Evolutionary conservation across 2,329 filamentous ascomycete species (phyloP).

Genomic region (Mollisia scopiformis): DNA sequence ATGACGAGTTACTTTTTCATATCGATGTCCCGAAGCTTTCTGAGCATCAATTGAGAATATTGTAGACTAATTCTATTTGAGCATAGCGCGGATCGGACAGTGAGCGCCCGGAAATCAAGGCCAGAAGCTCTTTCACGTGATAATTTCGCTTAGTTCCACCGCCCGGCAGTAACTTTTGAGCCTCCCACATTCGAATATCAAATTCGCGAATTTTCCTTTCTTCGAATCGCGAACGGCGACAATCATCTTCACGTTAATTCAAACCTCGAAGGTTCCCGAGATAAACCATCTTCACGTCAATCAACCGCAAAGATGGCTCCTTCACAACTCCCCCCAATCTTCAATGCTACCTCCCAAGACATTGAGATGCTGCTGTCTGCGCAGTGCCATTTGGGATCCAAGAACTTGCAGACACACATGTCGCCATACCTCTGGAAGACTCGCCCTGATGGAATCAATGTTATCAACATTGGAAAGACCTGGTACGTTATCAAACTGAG

Average conservation of each 20-base stretch:
- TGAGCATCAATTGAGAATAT: neutral
- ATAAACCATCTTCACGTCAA: conserved; percentile 2
- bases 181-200: neutral
- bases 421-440: conserved; percentile 99
- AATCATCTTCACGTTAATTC: conserved; percentile 30
- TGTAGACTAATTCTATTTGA: neutral
- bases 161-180: neutral
- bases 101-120: conserved; percentile 15
- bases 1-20: conserved; percentile 43
- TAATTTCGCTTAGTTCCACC: too few species aligned
- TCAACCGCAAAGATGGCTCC: conserved; percentile 82
- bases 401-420: conserved; percentile 86
- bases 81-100: neutral
- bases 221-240: conserved; percentile 14
- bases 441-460: conserved; percentile 96
- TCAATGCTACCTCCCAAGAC: conserved; percentile 96
- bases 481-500: conserved; percentile 62
- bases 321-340: conserved; percentile 88
- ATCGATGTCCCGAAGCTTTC: neutral
- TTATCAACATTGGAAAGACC: conserved; percentile 99
- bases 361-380: conserved; percentile 99
- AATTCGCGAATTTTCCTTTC: conserved; percentile 10
- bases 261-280: too few species aligned
- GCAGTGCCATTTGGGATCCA: conserved; percentile 94
- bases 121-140: neutral